Base-by-base conservation (phyloP, 176 grass and related monocot species). In the Carex parvula region DNA sequence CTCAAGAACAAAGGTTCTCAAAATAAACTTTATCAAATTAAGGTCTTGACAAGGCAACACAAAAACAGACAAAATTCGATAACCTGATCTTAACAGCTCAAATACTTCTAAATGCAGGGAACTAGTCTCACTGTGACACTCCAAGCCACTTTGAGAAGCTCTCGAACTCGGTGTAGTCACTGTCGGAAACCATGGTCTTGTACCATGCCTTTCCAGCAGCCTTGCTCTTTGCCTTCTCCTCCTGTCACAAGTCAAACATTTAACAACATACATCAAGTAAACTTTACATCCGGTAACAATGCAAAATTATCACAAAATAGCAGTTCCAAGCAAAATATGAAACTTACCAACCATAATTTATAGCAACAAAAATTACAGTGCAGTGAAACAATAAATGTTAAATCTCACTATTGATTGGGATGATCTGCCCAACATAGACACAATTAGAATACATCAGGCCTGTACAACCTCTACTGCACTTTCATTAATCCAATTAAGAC, bases 71-170 rank as follows among this genome's bases (percentile, higher is more conserved):
- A 33, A 57, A 56, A 79, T 79, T 79, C 4, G 16, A 57, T 18
- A 55, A 32, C 37, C 35, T 39, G 37, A 70, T 70, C 37, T 39
- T 41, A 70, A 11, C 67, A 42, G 67, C n/a, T 20, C 15, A 70
- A 35, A 33, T 70, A 44, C 37, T 70, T 70, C 46, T 14, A 89
- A n/a, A 8, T 70, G 8, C 4, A 20, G 0, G 39, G 9, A 70
- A 41, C 42, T 30, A 53, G 3, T 29, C 79, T 94, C 74, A 97
- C 90, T 94, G 89, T 11, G 73, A 91, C 52, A 85, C 91, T 5
- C 94, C 94, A 0, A 96, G 89, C 94, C 94, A 96, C 94, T 96
- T 96, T 24, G 94, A 83, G 89, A 96, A 96, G 75, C 77, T 86
- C n/a, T 96, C 94, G 29, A 92, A 92, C 52, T 78, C 91, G 0